A percentile compares a stretch with the other conserved stretches of the same genome.
Evolutionary conservation across 2,329 filamentous ascomycete species (phyloP).

Genomic region (Epicoccum nigrum): DNA sequence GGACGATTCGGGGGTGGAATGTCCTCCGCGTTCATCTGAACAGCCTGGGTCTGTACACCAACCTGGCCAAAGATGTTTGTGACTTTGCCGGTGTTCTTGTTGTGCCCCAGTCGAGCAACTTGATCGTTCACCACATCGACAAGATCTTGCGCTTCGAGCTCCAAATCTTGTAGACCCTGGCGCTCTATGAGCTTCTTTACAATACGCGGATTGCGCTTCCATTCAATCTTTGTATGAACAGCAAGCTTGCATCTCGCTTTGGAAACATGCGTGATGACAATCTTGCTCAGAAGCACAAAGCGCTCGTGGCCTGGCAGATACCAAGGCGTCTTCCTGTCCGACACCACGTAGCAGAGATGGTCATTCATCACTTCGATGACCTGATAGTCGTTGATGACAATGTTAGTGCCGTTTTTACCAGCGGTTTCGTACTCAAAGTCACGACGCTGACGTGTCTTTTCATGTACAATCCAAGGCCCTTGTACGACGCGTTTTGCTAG

Average conservation of each 20-base stretch:
- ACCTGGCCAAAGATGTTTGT: conserved; percentile 80
- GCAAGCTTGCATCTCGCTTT: conserved; percentile 93
- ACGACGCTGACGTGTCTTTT: conserved; percentile 73
- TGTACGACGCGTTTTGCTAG: conserved; percentile 68
- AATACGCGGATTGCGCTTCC: conserved; percentile 65
- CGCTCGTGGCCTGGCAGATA: conserved; percentile 81
- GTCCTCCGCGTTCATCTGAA: conserved; percentile 51
- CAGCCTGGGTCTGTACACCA: conserved; percentile 69
- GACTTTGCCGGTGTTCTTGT: conserved; percentile 76
- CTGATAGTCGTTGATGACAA: conserved; percentile 79
- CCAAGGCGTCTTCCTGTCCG: conserved; percentile 72
- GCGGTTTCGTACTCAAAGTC: conserved; percentile 82
- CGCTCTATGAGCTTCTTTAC: conserved; percentile 60
- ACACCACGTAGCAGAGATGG: conserved; percentile 69
- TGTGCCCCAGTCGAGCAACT: conserved; percentile 73
- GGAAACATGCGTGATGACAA: conserved; percentile 90
- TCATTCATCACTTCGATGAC: conserved; percentile 72
- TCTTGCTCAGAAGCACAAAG: conserved; percentile 85
- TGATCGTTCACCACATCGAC: conserved; percentile 79
- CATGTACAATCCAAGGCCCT: conserved; percentile 78
- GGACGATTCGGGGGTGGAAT: conserved; percentile 46
- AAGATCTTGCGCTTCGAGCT: conserved; percentile 74
- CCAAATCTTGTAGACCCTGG: conserved; percentile 76
- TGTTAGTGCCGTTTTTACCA: conserved; percentile 38
- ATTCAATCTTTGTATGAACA: conserved; percentile 86